Evolutionary conservation across 129 eudicot genomes (phyloP).

Genomic region (Cynara cardunculus): DNA sequence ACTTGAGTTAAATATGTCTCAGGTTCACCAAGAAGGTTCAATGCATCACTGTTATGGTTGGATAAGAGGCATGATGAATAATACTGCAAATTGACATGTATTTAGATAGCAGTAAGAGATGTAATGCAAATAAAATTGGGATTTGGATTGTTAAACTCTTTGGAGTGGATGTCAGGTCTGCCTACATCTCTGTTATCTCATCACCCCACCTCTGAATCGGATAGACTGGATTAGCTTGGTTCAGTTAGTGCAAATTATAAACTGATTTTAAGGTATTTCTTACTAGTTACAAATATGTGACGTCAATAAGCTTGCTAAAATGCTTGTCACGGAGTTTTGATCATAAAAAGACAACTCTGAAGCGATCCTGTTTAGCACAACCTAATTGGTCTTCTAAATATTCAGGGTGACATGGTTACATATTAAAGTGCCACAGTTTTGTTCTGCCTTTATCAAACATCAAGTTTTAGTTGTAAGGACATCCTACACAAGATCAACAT

Average conservation of each 20-base stretch:
- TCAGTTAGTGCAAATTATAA: too few relatives aligned
- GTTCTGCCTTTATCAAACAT: too few relatives aligned
- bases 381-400: background rate
- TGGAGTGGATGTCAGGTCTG: too few relatives aligned
- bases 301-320: background rate
- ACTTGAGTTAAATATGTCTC: background rate
- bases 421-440: background rate
- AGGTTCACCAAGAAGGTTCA: background rate
- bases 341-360: background rate
- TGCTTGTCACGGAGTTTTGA: background rate
- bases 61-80: background rate
- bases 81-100: background rate
- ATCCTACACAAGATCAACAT: too few relatives aligned
- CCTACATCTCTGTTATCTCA: too few relatives aligned
- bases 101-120: background rate
- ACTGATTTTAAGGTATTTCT: background rate
- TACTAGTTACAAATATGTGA: background rate
- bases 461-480: too few relatives aligned
- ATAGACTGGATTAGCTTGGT: too few relatives aligned
- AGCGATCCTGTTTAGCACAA: background rate
- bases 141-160: background rate
- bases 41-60: background rate
- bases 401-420: background rate
- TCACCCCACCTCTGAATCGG: too few relatives aligned
- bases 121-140: background rate